phyloP scores from a whole-genome alignment of 1,284 basidiomycete genomes.

The Apiotrichum sp. region DNA sequence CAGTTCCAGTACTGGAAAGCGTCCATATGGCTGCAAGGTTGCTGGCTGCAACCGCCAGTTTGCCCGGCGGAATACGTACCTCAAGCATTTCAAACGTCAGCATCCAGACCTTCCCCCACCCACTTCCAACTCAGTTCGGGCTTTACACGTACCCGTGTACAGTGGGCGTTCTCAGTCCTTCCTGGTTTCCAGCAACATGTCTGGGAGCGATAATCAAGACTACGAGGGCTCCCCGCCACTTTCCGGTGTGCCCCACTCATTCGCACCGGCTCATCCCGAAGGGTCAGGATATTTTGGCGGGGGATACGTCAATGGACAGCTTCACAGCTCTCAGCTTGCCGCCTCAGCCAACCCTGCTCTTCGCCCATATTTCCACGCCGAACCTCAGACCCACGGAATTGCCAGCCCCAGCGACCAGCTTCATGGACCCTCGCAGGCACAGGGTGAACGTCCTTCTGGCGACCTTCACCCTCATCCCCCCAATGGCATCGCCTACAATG shows the following conservation, averaged over 20 bases:
- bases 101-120: conserved; percentile 39
- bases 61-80: conserved; percentile 39
- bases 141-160: conserved; percentile 14
- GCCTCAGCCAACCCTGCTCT: neutral
- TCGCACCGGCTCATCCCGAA: conserved; percentile 39
- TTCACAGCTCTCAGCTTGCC: conserved; percentile 15
- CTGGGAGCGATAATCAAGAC: conserved; percentile 17
- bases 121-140: conserved; percentile 19
- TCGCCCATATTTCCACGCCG: conserved; percentile 15
- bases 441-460: neutral
- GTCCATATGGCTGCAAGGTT: conserved; percentile 38
- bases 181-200: conserved; percentile 10
- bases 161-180: conserved; percentile 10
- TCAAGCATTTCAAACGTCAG: conserved; percentile 38
- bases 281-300: conserved; percentile 33
- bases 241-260: conserved; percentile 24
- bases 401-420: conserved; percentile 1
- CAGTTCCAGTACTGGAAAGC: conserved; percentile 32
- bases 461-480: conserved; percentile 3
- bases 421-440: neutral
- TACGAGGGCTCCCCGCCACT: conserved; percentile 20
- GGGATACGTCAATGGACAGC: conserved; percentile 24
- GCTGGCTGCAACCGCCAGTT: conserved; percentile 34
- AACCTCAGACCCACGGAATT: conserved; percentile 5
- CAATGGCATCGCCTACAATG: conserved; percentile 2